phyloP scores from a whole-genome alignment of 2,329 filamentous ascomycete genomes.

The Alternaria ventricosa region DNA sequence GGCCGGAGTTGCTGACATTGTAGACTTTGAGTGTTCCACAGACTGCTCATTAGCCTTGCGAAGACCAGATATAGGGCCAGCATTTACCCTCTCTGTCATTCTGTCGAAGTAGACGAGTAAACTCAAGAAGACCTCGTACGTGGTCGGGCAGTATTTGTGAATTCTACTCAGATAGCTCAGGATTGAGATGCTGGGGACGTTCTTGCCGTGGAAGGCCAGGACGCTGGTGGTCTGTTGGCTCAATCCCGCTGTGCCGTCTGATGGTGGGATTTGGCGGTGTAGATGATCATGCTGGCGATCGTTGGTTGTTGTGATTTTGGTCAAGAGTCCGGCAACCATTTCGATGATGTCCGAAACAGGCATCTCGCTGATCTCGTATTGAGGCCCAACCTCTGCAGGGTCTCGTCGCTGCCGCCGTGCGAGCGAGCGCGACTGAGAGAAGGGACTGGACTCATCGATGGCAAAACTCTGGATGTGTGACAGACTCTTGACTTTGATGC shows the following conservation, averaged over 20 bases:
- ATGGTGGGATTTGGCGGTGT: conserved; percentile 73
- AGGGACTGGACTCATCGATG: conserved; percentile 71
- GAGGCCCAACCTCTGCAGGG: conserved; percentile 60
- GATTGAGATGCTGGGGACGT: conserved; percentile 96
- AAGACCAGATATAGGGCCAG: conserved; percentile 73
- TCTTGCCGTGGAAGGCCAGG: conserved; percentile 96
- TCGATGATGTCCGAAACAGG: conserved; percentile 97
- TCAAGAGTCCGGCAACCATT: conserved; percentile 95
- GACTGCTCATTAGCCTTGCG: conserved; percentile 58
- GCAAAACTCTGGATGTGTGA: conserved; percentile 91
- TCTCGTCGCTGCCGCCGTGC: conserved; percentile 53
- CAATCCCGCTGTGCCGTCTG: conserved; percentile 65
- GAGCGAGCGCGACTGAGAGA: conserved; percentile 56
- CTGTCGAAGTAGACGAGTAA: conserved; percentile 97
- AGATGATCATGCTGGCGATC: conserved; percentile 91
- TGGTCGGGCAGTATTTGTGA: conserved; percentile 98
- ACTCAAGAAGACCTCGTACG: conserved; percentile 96
- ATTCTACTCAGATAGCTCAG: conserved; percentile 94
- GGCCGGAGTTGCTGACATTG: conserved; percentile 37
- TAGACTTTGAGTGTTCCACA: conserved; percentile 45
- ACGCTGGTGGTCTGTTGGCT: conserved; percentile 74
- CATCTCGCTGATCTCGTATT: conserved; percentile 97
- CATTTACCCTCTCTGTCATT: conserved; percentile 96
- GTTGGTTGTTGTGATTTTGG: conserved; percentile 97
- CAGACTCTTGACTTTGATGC: conserved; percentile 84